Conservation (phyloP, 176 grass and related monocot genomes). For the Guadua angustifolia region DNA sequence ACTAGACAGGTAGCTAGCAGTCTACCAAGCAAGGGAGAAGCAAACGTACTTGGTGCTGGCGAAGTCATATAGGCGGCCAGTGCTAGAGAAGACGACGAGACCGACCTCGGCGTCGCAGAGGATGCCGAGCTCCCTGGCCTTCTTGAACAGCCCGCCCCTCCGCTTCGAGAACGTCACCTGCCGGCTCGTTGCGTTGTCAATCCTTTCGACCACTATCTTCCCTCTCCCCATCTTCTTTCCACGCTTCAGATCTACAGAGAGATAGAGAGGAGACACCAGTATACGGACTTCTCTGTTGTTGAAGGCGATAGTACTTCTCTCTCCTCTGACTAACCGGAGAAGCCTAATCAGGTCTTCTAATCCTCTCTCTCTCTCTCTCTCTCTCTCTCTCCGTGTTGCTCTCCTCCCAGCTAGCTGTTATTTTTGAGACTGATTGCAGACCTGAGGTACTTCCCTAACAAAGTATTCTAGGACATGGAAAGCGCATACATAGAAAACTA, state of each 20-base stretch:
- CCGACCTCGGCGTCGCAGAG: slow-evolving; percentile 82
- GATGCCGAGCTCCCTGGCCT: slow-evolving; percentile 74
- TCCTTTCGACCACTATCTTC: slow-evolving; percentile 73
- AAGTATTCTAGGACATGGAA: slow-evolving; percentile 33
- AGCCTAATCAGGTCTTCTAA: background rate
- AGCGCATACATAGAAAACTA: slow-evolving; percentile 41
- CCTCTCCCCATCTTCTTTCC: slow-evolving; percentile 59
- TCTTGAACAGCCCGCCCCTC: slow-evolving; percentile 67
- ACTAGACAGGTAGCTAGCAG: background rate
- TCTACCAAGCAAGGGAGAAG: background rate
- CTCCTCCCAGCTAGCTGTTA: background rate
- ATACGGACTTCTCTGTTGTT: background rate
- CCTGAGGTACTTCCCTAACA: slow-evolving; percentile 27
- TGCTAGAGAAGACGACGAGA: slow-evolving; percentile 74
- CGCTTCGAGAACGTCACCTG: slow-evolving; percentile 82
- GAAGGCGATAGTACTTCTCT: background rate
- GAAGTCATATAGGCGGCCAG: slow-evolving; percentile 69
- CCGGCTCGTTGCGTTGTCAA: slow-evolving; percentile 70
- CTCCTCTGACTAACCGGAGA: background rate
- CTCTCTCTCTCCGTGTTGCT: background rate
- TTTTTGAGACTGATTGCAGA: slow-evolving; percentile 25
- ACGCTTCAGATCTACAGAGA: slow-evolving; percentile 12
- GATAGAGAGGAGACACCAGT: background rate
- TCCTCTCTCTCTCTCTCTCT: no score
- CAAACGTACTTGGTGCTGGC: slow-evolving; percentile 52